These are phyloP conservation scores for Apocynum venetum DNA, from an alignment of 257 asterid species.

Conservation along the genomic window DNA sequence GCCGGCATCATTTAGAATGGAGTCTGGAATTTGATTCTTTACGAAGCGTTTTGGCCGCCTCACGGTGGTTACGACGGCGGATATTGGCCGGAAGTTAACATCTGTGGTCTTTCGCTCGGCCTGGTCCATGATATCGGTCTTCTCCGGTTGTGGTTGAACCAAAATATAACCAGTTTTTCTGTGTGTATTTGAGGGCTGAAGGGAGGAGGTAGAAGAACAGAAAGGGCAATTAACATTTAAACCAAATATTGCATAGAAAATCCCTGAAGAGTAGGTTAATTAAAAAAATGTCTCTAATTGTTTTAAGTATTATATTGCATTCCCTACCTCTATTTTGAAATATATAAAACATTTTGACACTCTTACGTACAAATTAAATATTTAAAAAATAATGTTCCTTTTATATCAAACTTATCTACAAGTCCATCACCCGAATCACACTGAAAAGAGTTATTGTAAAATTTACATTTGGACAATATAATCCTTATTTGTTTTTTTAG, in stretches of 20 bases:
- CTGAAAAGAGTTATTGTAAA: too few relatives aligned
- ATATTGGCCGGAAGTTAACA: neutral
- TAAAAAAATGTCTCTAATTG: neutral
- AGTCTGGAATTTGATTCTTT: constrained; percentile 79
- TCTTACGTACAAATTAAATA: too few relatives aligned
- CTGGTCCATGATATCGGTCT: neutral
- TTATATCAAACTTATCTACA: too few relatives aligned
- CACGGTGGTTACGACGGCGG: neutral
- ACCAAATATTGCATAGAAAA: neutral
- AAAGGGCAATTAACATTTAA: neutral
- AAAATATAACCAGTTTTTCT: neutral
- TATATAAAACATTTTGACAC: too few relatives aligned
- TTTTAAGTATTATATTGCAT: neutral
- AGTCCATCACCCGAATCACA: too few relatives aligned
- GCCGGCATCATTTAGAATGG: constrained; percentile 70
- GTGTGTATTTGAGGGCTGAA: too few relatives aligned
- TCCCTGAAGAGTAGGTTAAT: neutral
- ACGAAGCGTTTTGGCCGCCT: constrained; percentile 76
- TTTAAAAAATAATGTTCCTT: too few relatives aligned
- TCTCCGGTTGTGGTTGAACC: neutral
- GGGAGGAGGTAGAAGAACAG: neutral
- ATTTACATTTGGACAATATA: too few relatives aligned
- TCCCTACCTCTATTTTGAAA: neutral
- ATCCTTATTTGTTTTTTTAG: too few relatives aligned
- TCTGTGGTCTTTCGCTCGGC: neutral